Conservation (phyloP, 441 rosid species). For the Gossypium aridum region DNA sequence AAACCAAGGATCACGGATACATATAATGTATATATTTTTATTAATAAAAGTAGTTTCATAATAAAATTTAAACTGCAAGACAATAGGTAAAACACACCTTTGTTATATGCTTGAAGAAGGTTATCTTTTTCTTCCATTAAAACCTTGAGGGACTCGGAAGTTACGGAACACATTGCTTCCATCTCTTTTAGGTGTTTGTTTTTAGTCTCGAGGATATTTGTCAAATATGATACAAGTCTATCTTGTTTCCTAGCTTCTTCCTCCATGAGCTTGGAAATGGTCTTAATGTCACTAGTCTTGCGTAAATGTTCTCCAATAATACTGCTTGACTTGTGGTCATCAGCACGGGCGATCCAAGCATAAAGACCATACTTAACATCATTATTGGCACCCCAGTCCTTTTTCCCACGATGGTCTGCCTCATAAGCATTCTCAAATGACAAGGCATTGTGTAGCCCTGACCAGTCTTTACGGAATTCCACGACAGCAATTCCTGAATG, state of each 20-base stretch:
- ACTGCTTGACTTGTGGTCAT: conserved; percentile 56
- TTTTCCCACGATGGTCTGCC: conserved; percentile 68
- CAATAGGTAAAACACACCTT: conserved; percentile 40
- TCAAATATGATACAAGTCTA: conserved; percentile 54
- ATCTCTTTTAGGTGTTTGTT: conserved; percentile 46
- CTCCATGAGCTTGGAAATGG: conserved; percentile 60
- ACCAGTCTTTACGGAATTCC: conserved; percentile 85
- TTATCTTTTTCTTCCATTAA: conserved; percentile 66
- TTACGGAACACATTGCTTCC: conserved; percentile 44
- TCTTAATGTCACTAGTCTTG: conserved; percentile 74
- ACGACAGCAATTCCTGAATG: conserved; percentile 82
- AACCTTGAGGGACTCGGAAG: conserved; percentile 31
- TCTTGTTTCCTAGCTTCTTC: conserved; percentile 82
- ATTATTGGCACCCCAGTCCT: conserved; percentile 46
- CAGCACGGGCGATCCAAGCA: conserved; percentile 90
- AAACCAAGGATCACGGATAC: neutral
- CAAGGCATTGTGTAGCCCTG: conserved; percentile 80
- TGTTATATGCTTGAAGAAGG: conserved; percentile 46
- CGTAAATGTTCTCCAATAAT: conserved; percentile 72
- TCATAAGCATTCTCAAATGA: conserved; percentile 78
- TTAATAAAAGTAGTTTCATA: neutral
- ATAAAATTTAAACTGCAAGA: neutral
- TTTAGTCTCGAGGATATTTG: conserved; percentile 41
- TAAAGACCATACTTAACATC: conserved; percentile 45
- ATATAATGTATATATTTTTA: neutral